These are phyloP conservation scores for Eleusine coracana DNA, from an alignment of 176 grass and related monocot species.

Conservation along the genomic window DNA sequence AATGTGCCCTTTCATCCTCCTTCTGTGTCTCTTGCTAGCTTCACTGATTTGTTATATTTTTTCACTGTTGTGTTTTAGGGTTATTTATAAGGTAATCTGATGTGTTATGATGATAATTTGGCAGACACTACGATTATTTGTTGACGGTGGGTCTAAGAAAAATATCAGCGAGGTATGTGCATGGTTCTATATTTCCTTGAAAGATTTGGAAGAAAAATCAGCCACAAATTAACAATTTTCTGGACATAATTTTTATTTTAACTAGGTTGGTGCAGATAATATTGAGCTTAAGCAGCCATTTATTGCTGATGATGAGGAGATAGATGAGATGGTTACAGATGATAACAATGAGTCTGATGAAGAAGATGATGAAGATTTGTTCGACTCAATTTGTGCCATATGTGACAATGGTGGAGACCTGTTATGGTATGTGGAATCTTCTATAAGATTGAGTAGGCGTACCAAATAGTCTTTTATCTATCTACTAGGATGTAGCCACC, in stretches of 20 bases:
- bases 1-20: not conserved
- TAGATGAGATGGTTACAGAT: slow-evolving; percentile 49
- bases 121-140: slow-evolving; percentile 42
- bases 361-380: slow-evolving; percentile 75
- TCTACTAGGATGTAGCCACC: not conserved
- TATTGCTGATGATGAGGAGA: slow-evolving; percentile 60
- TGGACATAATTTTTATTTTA: slow-evolving; percentile 34
- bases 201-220: slow-evolving; percentile 14
- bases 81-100: slow-evolving; percentile 11
- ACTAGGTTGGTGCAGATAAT: slow-evolving; percentile 52
- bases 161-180: slow-evolving; percentile 38
- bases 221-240: slow-evolving; percentile 27
- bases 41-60: slow-evolving; percentile 1
- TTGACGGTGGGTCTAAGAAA: slow-evolving; percentile 37
- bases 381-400: slow-evolving; percentile 82
- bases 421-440: slow-evolving; percentile 56
- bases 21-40: not conserved
- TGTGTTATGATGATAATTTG: slow-evolving; percentile 32
- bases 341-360: slow-evolving; percentile 66
- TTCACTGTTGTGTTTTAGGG: not conserved
- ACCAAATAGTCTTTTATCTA: slow-evolving; percentile 12
- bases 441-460: slow-evolving; percentile 21
- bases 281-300: slow-evolving; percentile 63
- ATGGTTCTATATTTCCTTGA: slow-evolving; percentile 14
- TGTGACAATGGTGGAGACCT: slow-evolving; percentile 90